Percentiles rank a stretch among this genome's conserved stretches.
Conservation (phyloP, 768 basidiomycete genomes). For the Gloeopeniophorella convolvens region DNA sequence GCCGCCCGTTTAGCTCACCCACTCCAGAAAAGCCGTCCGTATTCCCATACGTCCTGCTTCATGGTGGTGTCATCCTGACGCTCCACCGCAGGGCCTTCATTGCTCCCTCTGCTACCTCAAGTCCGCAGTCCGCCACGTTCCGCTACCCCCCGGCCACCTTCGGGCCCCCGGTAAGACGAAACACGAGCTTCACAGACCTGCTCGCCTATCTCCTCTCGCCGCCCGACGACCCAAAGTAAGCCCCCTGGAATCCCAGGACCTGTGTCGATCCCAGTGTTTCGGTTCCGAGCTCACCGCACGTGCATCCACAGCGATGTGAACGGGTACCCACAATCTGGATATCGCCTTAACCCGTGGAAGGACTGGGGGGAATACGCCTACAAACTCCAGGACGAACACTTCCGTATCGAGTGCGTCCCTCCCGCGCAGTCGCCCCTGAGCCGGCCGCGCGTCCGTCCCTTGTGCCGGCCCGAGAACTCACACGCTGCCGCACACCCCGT, state of each 20-base stretch:
- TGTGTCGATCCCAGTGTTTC: not conserved
- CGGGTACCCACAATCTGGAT: constrained; percentile 6
- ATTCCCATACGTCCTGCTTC: not conserved
- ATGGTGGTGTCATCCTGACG: not conserved
- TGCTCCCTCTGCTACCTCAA: constrained; percentile 26
- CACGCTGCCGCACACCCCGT: constrained; percentile 18
- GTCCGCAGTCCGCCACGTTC: constrained; percentile 26
- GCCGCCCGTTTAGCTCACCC: constrained; percentile 2
- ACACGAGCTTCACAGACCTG: constrained; percentile 59
- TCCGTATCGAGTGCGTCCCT: constrained; percentile 74
- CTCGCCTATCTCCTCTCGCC: constrained; percentile 71
- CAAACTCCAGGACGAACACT: constrained; percentile 64
- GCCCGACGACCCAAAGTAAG: constrained; percentile 46
- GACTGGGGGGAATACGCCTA: constrained; percentile 71
- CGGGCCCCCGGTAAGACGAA: constrained; percentile 38
- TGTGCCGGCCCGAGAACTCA: constrained; percentile 16
- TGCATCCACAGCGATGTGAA: constrained; percentile 3
- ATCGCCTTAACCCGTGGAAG: constrained; percentile 39
- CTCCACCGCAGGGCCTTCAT: not conserved
- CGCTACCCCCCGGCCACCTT: constrained; percentile 29
- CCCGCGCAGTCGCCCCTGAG: not conserved
- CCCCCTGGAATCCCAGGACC: not conserved
- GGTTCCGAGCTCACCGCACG: not conserved
- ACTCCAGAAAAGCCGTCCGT: constrained; percentile 16
- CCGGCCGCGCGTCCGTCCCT: not conserved